These are phyloP conservation scores for Pseudoneurospora amorphoporcata DNA, from an alignment of 495 filamentous ascomycete genomes.

Conservation along the genomic window DNA sequence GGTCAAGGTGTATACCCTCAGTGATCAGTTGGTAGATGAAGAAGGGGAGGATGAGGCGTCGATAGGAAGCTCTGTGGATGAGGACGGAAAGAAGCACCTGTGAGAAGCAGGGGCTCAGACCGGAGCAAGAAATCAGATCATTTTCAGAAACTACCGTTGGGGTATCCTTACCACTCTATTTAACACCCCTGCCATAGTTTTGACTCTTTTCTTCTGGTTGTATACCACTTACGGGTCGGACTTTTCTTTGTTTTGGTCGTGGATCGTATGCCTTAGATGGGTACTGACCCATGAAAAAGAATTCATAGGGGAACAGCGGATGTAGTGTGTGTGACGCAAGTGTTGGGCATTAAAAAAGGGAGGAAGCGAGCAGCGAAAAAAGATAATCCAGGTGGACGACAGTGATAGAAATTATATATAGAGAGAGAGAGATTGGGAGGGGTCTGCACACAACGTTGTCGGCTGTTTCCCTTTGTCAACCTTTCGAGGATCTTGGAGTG, in stretches of 20 bases:
- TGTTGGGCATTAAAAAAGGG: background rate
- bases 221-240: background rate
- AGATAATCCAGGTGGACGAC: background rate
- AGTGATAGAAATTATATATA: background rate
- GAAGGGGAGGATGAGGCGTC: background rate
- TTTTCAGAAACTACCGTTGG: background rate
- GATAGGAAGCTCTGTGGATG: background rate
- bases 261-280: background rate
- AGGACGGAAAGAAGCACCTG: background rate
- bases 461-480: background rate
- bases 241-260: background rate
- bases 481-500: background rate
- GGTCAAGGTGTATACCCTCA: slow-evolving; percentile 8
- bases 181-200: background rate
- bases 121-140: background rate
- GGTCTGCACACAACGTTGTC: background rate
- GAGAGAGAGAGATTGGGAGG: background rate
- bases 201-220: background rate
- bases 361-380: background rate
- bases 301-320: background rate
- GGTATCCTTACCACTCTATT: background rate
- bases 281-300: background rate
- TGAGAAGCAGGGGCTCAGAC: background rate
- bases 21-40: background rate
- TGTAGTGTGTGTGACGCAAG: background rate